Evolutionary conservation across 2,329 filamentous ascomycete genomes (phyloP), one percentile per base, ranked within the genome.

Genomic region (Penicillium sp.): DNA sequence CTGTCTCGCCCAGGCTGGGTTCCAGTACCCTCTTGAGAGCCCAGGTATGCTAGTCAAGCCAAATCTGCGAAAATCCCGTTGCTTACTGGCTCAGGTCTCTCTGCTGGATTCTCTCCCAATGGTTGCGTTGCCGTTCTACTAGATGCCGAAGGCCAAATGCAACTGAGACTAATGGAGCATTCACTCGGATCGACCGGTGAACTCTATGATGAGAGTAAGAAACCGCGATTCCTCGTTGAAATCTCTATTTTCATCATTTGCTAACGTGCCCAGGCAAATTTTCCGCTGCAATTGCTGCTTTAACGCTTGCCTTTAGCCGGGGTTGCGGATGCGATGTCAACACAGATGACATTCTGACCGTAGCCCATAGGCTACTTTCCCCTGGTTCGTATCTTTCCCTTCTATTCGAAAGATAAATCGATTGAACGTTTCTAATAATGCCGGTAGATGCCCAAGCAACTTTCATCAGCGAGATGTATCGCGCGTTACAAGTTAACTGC

Each of bases 1-100:
- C 44, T 84, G 79, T 39, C 71, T 93, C 17, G 71, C 81, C 17
- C 85, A 95, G 60, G 79, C 81, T 30, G 87, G 87, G 1, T 94
- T 93, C 61, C 72, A 75, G 5, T 92, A 84, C 56, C 63, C 75
- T 3, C 72, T 80, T 11, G 75, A 80, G 27, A 74, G 77, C 9
- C 76, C 83, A 42, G 82, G 82, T 83, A 63, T 62, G 74, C 43
- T 9, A 14, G 4, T 28, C 22, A 26, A 14, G 13, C 15, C 10
- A 20, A 6, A 8, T 11, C 16, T 18, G 1, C 26, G 2, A 6
- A 22, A 15, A 25, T 9, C 3, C 25, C 6, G 11, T 15, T n/a
- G 23, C 36, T 57, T 23, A 57, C 14, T n/a, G 29, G n/a, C 30
- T 31, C 25, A 65, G 65, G 57, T 30, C 48, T 64, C 31, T 55